Evolutionary conservation across 1,139 yeast genomes (phyloP), one percentile per base, ranked within the genome.

Genomic region (Pneumocystis carinii): DNA sequence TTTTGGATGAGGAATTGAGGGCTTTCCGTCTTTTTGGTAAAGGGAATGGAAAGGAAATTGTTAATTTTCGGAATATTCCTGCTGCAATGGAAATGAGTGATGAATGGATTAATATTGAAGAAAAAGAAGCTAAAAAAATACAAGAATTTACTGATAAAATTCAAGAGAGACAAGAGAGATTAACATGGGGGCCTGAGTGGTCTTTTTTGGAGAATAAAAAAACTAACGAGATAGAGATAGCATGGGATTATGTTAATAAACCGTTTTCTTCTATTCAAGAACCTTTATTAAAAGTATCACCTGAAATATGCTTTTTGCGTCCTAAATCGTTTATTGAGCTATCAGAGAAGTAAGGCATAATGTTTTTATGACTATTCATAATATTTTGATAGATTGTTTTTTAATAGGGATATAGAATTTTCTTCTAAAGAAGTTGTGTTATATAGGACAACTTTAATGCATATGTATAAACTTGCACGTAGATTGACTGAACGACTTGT

Each of bases 31-130:
- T 48, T 48, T 48, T 19, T 48, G 12, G 29, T 48, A 17, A 24
- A 24, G 27, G 32, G 15, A 8, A 12, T 48, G 32, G 55, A 8
- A 19, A 24, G 4, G 55, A 37, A 1, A 37, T 19, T 24, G 32
- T 48, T 48, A 24, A 8, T 48, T 29, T 48, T 10, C 55, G 55
- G 7, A 4, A 48, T 48, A 24, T 48, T 48, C 55, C 55, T 48
- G 55, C 55, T 24, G 55, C 55, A 48, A 48, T 48, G 55, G 55
- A 48, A 48, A 48, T 48, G 55, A 48, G 55, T 48, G 55, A 48
- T 48, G 32, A 48, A 48, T 48, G 55, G 55, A 12, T 48, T 24
- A 24, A 48, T 48, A 14, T 48, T 48, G 55, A 48, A 24, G 55
- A 48, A 24, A 27, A 48, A 48, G 55, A 48, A 48, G 55, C 55